Conservation (phyloP, 108 stramenopile species). For the Schizochytrium sp. region DNA sequence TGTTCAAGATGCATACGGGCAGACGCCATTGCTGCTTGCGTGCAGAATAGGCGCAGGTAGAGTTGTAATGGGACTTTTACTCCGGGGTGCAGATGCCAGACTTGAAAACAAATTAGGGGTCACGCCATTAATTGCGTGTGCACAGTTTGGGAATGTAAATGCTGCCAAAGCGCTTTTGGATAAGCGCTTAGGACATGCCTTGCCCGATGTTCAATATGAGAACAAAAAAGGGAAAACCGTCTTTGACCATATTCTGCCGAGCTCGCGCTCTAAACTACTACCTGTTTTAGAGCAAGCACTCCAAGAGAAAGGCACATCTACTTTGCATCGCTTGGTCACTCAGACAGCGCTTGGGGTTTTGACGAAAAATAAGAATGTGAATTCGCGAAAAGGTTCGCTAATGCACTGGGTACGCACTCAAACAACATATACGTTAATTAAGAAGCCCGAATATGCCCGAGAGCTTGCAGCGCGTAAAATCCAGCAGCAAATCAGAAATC, state of each 20-base stretch:
- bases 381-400: neutral
- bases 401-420: neutral
- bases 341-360: neutral
- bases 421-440: neutral
- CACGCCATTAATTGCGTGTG: constrained; percentile 9
- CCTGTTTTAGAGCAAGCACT: neutral
- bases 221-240: constrained; percentile 39
- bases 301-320: neutral
- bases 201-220: neutral
- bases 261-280: neutral
- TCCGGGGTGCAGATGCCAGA: constrained; percentile 44
- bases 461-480: neutral
- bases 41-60: neutral
- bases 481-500: neutral
- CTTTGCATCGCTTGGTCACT: neutral
- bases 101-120: constrained; percentile 27
- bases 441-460: neutral
- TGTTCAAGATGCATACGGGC: constrained; percentile 30
- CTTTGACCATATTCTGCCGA: neutral
- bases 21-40: constrained; percentile 23
- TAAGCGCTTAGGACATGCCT: neutral
- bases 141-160: constrained; percentile 31
- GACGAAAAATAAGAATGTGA: neutral
- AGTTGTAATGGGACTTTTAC: neutral
- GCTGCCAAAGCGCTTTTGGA: neutral